These are phyloP conservation scores for Phytophthora hybrid DNA, from an alignment of 352 stramenopile genomes.

Conservation along the genomic window DNA sequence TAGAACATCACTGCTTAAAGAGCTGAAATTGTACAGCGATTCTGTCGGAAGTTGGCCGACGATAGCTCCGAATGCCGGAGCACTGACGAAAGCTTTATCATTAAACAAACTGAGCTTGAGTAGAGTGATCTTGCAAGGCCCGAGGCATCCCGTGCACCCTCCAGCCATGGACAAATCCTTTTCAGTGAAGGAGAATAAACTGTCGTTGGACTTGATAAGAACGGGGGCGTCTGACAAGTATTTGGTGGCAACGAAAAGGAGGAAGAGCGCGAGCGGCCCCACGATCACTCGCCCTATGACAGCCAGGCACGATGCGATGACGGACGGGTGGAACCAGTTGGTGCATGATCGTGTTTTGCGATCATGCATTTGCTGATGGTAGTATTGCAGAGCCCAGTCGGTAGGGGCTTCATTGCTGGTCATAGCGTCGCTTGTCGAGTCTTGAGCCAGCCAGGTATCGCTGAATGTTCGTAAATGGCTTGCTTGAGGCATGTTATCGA, in stretches of 20 bases:
- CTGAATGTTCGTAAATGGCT: not conserved
- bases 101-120: slow-evolving; percentile 1
- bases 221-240: slow-evolving; percentile 7
- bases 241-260: not conserved
- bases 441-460: not conserved
- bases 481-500: not conserved
- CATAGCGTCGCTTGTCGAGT: not conserved
- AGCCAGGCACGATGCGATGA: not conserved
- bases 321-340: not conserved
- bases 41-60: slow-evolving; percentile 1
- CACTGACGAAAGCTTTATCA: not conserved
- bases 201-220: slow-evolving; percentile 1
- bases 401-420: not conserved
- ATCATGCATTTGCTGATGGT: not conserved
- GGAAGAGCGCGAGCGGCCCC: not conserved
- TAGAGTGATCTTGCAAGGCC: slow-evolving; percentile 7
- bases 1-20: not conserved
- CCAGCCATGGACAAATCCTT: slow-evolving; percentile 4
- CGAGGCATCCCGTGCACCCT: slow-evolving; percentile 2
- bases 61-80: not conserved
- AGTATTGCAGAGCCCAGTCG: not conserved
- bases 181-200: slow-evolving; percentile 6
- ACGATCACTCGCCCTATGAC: slow-evolving; percentile 1
- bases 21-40: slow-evolving; percentile 21
- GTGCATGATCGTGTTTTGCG: not conserved